phyloP scores from a whole-genome alignment of 306 rosid species.

The Prunus persica region DNA sequence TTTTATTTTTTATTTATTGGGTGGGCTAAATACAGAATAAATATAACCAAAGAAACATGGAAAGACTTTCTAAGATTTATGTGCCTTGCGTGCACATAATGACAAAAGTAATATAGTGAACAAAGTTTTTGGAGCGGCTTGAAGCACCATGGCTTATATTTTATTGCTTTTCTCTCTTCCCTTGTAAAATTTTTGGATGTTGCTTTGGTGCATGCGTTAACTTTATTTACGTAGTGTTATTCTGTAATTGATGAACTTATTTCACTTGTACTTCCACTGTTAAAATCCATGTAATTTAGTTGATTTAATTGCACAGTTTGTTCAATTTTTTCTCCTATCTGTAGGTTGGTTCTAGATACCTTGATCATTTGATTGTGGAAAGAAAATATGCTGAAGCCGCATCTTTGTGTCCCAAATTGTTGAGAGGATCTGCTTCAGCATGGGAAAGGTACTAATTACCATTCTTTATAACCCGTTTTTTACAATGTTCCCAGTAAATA shows the following conservation, averaged over 20 bases:
- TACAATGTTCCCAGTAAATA: conserved; percentile 5
- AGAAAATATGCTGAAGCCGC: conserved; percentile 94
- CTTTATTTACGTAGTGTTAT: not conserved
- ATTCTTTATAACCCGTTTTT: conserved; percentile 11
- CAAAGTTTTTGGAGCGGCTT: not conserved
- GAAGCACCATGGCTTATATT: not conserved
- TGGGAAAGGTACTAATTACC: conserved; percentile 79
- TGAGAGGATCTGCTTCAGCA: conserved; percentile 85
- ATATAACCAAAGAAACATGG: not conserved
- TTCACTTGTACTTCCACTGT: not conserved
- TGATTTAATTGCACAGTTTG: conserved; percentile 1
- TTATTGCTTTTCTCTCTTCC: not conserved
- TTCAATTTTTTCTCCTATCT: conserved; percentile 22
- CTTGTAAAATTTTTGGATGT: not conserved
- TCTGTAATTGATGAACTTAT: not conserved
- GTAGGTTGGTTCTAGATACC: conserved; percentile 95
- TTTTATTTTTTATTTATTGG: not conserved
- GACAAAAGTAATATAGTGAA: not conserved
- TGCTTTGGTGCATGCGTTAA: not conserved
- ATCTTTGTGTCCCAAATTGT: conserved; percentile 85
- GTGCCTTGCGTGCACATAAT: not conserved
- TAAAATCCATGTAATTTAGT: not conserved
- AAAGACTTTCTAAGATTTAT: not conserved
- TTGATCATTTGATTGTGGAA: conserved; percentile 97
- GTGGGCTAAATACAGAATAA: not conserved